phyloP scores from a whole-genome alignment of 768 basidiomycete genomes.

The Clitopilus passeckerianus region DNA sequence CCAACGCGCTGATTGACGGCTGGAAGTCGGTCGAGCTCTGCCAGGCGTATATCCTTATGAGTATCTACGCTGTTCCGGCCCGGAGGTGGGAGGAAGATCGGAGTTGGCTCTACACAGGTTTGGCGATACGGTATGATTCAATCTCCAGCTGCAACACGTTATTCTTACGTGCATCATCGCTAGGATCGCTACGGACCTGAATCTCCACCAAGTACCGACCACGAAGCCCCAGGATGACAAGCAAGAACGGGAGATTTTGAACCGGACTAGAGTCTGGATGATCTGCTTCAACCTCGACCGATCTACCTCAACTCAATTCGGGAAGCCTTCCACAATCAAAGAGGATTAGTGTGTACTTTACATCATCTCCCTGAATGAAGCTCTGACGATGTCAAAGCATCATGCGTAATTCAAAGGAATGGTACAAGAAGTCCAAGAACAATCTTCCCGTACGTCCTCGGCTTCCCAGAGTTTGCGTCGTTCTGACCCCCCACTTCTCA shows the following conservation, averaged over 20 bases:
- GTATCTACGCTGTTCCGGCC: conserved; percentile 74
- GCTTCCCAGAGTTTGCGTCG: background rate
- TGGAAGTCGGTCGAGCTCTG: conserved; percentile 86
- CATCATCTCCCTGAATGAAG: background rate
- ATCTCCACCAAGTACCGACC: conserved; percentile 65
- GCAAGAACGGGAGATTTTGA: conserved; percentile 78
- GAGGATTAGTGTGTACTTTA: conserved; percentile 62
- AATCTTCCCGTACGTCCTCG: conserved; percentile 43
- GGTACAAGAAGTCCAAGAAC: conserved; percentile 69
- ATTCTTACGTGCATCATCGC: conserved; percentile 2
- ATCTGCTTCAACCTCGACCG: conserved; percentile 87
- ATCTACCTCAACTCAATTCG: conserved; percentile 84
- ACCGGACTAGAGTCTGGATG: conserved; percentile 86
- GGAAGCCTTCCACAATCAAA: conserved; percentile 84
- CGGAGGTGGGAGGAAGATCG: conserved; percentile 87
- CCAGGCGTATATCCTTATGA: conserved; percentile 90
- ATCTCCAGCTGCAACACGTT: background rate
- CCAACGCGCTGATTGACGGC: conserved; percentile 74
- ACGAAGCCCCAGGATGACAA: conserved; percentile 65
- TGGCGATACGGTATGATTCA: conserved; percentile 63
- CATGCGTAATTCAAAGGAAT: conserved; percentile 65
- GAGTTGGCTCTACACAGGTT: conserved; percentile 85
- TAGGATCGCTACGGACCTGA: conserved; percentile 86
- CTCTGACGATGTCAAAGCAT: conserved; percentile 31
- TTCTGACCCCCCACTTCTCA: conserved; percentile 18